Base-by-base conservation (phyloP, 345 rosid genomes). In the Carallia brachiata region DNA sequence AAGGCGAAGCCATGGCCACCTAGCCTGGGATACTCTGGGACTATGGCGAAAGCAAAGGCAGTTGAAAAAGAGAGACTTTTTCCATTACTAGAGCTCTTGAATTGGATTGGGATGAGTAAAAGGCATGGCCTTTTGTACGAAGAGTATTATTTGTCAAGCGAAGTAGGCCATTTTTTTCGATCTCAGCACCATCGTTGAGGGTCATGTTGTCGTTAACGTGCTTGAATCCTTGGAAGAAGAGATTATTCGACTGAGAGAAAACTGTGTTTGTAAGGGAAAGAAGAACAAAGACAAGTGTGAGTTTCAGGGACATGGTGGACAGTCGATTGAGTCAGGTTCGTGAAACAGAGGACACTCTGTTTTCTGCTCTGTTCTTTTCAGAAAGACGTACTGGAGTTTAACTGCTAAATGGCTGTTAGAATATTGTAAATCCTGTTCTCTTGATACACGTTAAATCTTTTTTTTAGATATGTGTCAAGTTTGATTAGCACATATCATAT, bases 1-100 rank as follows among this genome's bases (percentile, higher is more conserved):
- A 94, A 91, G 65, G 89, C 95, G 62, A 94, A 64, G 37, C 98
- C 98, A 39, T 91, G 96, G 34, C 96, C 97, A 32, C 98, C 95
- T 27, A 91, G 90, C 31, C 56, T 64, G 13, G 85, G 78, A 57
- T 81, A 88, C 83, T 87, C 83, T 6, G 95, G 90, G 36, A 80
- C 80, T 27, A 87, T 82, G n/a, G 92, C 90, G 52, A 94, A 87
- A 56, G 84, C 97, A 72, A 94, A 94, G 19, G 90, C 77, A 15
- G 97, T 83, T 17, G 98, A 94, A 77, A 94, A 94, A 68, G 97
- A 94, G 61, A 76, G 58, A 31, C 75, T 73, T 72, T 70, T 82
- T 62, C 79, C 83, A 50, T 31, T 56, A 15, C 75, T 61, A 12
- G 79, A 12, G 81, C 69, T 71, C 83, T 84, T 91, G 85, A 91